These are phyloP conservation scores for Aspergillus flavus DNA, from an alignment of 2,329 filamentous ascomycete genomes.

Conservation along the genomic window DNA sequence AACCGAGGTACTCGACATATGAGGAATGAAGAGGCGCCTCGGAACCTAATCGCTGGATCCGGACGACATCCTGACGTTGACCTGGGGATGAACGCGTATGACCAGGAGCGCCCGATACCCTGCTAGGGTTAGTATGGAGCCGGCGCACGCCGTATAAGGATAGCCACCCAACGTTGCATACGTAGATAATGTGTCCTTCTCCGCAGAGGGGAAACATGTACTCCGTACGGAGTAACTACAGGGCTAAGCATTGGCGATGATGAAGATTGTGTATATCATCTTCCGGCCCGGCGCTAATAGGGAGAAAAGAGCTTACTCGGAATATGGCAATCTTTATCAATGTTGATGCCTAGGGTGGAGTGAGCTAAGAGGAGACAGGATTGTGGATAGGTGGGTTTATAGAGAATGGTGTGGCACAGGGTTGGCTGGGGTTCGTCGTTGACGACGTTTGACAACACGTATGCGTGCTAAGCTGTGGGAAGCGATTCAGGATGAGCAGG, in stretches of 20 bases:
- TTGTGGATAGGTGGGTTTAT: not conserved
- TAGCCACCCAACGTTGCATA: not conserved
- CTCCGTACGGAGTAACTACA: not conserved
- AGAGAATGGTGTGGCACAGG: not conserved
- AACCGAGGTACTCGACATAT: not conserved
- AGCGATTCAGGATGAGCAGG: conserved; percentile 2
- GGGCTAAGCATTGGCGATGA: conserved; percentile 7
- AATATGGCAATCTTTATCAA: not conserved
- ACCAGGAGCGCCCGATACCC: conserved; percentile 3
- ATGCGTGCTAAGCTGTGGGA: conserved; percentile 5
- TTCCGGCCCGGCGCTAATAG: not conserved
- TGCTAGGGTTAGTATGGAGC: not conserved
- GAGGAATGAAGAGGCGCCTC: not conserved
- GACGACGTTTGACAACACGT: conserved; percentile 15
- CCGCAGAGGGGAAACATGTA: not conserved
- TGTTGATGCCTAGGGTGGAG: conserved; percentile 7
- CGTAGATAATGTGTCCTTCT: conserved; percentile 3
- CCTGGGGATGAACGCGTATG: conserved; percentile 6
- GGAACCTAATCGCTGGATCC: conserved; percentile 5
- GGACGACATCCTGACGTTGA: not conserved
- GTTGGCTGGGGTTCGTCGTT: conserved; percentile 1
- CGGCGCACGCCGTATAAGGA: not conserved
- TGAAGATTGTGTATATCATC: conserved; percentile 6
- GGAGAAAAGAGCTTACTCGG: not conserved
- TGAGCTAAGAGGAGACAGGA: not conserved